Evolutionary conservation across 1,139 yeast species (phyloP).

Genomic region (Candida tropicalis): DNA sequence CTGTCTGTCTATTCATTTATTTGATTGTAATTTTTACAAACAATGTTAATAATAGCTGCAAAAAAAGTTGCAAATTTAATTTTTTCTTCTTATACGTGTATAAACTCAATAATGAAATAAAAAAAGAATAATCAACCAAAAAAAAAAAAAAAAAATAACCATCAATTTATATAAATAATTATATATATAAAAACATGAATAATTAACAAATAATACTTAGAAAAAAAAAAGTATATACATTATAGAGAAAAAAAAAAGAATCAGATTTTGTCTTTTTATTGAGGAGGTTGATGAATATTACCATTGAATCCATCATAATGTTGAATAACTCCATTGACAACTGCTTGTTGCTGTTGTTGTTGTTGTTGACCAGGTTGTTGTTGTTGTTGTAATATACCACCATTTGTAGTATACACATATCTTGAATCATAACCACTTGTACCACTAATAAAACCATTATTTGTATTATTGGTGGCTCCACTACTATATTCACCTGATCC

Average conservation of each 20-base stretch:
- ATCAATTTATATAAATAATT: too few species aligned
- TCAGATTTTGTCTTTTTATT: slow-evolving; percentile 6
- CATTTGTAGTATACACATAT: slow-evolving; percentile 18
- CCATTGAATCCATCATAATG: slow-evolving; percentile 20
- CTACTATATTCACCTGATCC: slow-evolving; percentile 20
- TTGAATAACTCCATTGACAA: too few species aligned
- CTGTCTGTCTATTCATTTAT: too few species aligned
- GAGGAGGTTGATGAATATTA: slow-evolving; percentile 15
- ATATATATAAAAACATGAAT: neutral
- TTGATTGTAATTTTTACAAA: too few species aligned
- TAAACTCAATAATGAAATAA: too few species aligned
- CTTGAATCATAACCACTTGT: slow-evolving; percentile 19
- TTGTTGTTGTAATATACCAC: slow-evolving; percentile 6
- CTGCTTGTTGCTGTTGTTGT: slow-evolving; percentile 4
- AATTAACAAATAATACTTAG: neutral
- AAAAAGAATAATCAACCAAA: too few species aligned
- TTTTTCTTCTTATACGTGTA: too few species aligned
- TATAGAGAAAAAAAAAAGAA: neutral
- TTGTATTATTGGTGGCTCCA: too few species aligned
- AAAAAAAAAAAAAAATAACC: too few species aligned
- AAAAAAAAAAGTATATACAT: neutral
- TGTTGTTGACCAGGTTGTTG: slow-evolving; percentile 1
- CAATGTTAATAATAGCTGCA: too few species aligned
- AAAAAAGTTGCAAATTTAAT: too few species aligned
- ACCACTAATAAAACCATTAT: too few species aligned